Base-by-base conservation (phyloP, 176 grass and related monocot species). In the Zoysia pacifica region DNA sequence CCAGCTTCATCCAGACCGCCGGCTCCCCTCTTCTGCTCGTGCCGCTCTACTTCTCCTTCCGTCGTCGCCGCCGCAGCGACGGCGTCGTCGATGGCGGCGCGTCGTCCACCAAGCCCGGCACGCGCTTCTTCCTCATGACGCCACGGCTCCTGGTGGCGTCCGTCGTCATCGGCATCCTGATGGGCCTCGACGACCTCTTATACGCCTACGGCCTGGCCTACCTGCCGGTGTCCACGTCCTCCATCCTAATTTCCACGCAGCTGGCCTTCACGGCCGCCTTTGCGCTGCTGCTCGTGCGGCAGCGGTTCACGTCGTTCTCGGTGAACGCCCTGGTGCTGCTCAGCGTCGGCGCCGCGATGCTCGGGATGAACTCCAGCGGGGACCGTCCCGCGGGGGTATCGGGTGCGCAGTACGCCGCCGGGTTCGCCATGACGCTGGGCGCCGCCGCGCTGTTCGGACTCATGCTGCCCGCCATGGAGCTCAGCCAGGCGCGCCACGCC, bases 181-280 rank as follows among this genome's bases (percentile, higher is more conserved):
- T 62, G 4, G 91, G 94, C 49, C 10, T 90, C 19, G 91, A 88
- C 70, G 72, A 93, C 75, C 88, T 90, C 56, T 67, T 97, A 44
- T 97, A 97, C 73, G 81, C 91, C 51, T 97, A 90, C 54, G 91
- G 89, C 0, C 6, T 91, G 18, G 85, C 86, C 0, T 93, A 84
- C 82, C 89, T 94, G 51, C 94, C 94, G 8, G 91, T 97, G 5
- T 97, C 94, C 43, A 94, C 94, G 4, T 86, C 91, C 60, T 88
- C 91, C 40, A 78, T 97, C 85, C 85, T 97, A 43, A 55, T 88
- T 70, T 97, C 94, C 13, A 94, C 87, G 16, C 91, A 94, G 76
- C 91, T 97, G 7, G 91, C 83, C 41, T 97, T 97, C 85, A 97
- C 87, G 5, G 91, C 91, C 2, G n/a, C 54, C 36, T 97, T 94